phyloP scores from a whole-genome alignment of 2,329 filamentous ascomycete genomes.

The Myriosclerotinia duriaeana region DNA sequence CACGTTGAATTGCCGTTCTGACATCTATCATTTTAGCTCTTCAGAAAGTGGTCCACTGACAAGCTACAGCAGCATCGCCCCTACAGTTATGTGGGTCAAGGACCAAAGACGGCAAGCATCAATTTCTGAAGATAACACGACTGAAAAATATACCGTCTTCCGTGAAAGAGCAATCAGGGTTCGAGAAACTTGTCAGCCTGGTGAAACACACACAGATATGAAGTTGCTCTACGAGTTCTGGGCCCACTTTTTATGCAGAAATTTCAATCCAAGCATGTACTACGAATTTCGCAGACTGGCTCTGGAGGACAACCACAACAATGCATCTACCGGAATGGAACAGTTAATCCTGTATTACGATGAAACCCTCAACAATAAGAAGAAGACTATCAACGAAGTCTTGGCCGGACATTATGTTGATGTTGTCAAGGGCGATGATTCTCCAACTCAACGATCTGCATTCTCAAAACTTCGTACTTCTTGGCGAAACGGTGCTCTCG shows the following conservation, averaged over 20 bases:
- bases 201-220: constrained; percentile 55
- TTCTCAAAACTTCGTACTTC: constrained; percentile 53
- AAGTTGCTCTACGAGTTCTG: constrained; percentile 72
- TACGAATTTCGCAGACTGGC: constrained; percentile 69
- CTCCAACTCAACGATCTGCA: constrained; percentile 44
- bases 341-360: constrained; percentile 67
- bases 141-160: constrained; percentile 43
- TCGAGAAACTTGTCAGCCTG: constrained; percentile 40
- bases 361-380: constrained; percentile 52
- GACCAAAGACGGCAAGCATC: constrained; percentile 39
- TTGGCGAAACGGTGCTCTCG: constrained; percentile 54
- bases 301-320: constrained; percentile 59
- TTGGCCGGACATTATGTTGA: constrained; percentile 56
- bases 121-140: constrained; percentile 40
- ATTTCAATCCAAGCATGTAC: constrained; percentile 76
- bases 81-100: constrained; percentile 44
- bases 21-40: constrained; percentile 30
- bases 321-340: constrained; percentile 56
- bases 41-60: constrained; percentile 34
- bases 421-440: constrained; percentile 51
- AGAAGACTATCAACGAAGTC: constrained; percentile 50
- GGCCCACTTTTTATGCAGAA: constrained; percentile 68
- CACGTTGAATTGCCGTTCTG: constrained; percentile 1
- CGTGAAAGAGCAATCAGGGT: constrained; percentile 45
- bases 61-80: constrained; percentile 32